Evolutionary conservation across 345 rosid genomes (phyloP).

Genomic region (Eucalyptus lansdowneana): DNA sequence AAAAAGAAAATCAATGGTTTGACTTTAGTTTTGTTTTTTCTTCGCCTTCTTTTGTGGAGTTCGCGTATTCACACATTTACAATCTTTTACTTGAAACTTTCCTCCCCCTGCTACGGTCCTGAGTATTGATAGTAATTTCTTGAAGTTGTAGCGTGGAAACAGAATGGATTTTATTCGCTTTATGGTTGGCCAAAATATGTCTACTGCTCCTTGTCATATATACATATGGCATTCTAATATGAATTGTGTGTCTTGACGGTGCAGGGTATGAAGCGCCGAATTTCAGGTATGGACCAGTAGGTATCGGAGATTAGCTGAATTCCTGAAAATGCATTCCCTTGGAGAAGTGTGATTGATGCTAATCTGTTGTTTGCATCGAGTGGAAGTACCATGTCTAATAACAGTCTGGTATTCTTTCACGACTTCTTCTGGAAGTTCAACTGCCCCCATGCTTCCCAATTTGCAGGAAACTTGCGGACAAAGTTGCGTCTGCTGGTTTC

Average conservation of each 20-base stretch:
- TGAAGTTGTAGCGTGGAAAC: background rate
- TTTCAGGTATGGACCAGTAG: conserved; percentile 32
- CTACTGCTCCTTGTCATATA: background rate
- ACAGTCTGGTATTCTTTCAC: background rate
- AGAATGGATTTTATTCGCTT: background rate
- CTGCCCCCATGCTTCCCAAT: background rate
- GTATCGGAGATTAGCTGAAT: background rate
- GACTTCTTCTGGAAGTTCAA: background rate
- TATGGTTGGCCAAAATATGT: background rate
- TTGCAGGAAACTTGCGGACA: conserved; percentile 65
- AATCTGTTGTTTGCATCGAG: background rate
- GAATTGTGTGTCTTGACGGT: background rate
- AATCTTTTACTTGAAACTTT: background rate
- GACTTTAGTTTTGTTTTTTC: background rate
- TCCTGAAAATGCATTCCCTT: background rate
- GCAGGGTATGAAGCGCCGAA: conserved; percentile 83
- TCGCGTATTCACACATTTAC: background rate
- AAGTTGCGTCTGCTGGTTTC: conserved; percentile 62
- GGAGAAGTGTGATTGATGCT: background rate
- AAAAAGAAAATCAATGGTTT: background rate
- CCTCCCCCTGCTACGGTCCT: background rate
- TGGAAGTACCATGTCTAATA: background rate
- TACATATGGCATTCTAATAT: background rate
- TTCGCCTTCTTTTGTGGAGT: background rate
- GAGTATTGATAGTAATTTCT: background rate